Evolutionary conservation across 1,284 basidiomycete genomes (phyloP), one percentile per base, ranked within the genome.

Genomic region (Ceratobasidium sp.): DNA sequence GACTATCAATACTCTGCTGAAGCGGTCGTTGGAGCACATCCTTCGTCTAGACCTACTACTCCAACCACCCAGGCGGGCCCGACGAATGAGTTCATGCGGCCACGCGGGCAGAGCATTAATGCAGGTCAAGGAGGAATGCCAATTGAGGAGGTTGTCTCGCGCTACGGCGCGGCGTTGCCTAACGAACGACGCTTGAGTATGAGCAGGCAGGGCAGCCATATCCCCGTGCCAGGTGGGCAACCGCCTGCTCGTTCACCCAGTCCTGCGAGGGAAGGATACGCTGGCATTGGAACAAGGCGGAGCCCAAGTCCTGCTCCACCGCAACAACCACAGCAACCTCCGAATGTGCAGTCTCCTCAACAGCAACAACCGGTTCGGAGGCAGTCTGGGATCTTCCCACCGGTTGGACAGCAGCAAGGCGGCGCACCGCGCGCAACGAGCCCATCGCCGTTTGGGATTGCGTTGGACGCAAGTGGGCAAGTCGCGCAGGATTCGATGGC

Each of bases 111-210:
- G 3, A 82, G 82, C 18, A 46, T 77, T 6, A 40, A 58, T 53
- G 73, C 12, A 63, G 83, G 5, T 80, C 83, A 0, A 84, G 60
- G 60, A 2, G 88, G 92, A 10, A 87, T 90, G 9, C 88, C 91
- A 0, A 89, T 90, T 5, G 93, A 95, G 81, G 90, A 93, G n/a
- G 92, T 97, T 1, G 84, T 97, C 12, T 88, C 87, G 4, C 89
- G 92, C 80, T 98, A 98, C 82, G 90, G 92, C 20, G 95, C 97
- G 82, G 91, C 93, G 0, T 90, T 98, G 84, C 97, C 96, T 1
- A 95, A 95, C 1, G 97, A 98, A 85, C 88, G 92, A 28, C 90
- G 90, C 86, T 81, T 85, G 39, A 83, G 87, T 60, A 91, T 85
- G 33, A 83, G 87, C 63, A 91, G 89, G 80, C 84, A 68, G 46